Percentiles rank a stretch among this genome's conserved stretches.
phyloP scores from a whole-genome alignment of 2,329 filamentous ascomycete genomes.

The Colletotrichum magnum region DNA sequence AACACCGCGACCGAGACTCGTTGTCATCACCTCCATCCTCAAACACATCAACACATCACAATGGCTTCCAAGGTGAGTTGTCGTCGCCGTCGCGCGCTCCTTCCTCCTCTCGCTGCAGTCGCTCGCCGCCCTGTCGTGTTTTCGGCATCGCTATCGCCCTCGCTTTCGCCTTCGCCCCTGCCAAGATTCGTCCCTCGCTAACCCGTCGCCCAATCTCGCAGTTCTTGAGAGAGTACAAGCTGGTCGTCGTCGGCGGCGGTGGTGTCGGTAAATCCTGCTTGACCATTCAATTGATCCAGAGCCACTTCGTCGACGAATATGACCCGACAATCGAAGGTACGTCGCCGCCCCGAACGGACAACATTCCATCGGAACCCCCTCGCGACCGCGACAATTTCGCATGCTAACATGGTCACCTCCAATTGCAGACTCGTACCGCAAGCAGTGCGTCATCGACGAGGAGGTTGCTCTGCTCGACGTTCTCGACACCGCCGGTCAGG shows the following conservation, averaged over 20 bases:
- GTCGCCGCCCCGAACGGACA: constrained; percentile 45
- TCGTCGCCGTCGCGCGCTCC: constrained; percentile 6
- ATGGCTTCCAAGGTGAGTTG: constrained; percentile 58
- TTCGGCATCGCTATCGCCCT: constrained; percentile 5
- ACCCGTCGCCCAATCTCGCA: constrained; percentile 52
- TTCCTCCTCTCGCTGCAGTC: neutral
- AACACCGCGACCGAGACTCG: constrained; percentile 12
- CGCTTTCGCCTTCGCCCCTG: constrained; percentile 4
- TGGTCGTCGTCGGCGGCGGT: constrained; percentile 97
- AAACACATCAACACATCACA: constrained; percentile 43
- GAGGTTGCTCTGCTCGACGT: constrained; percentile 98
- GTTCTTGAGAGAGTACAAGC: constrained; percentile 93
- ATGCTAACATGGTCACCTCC: constrained; percentile 42
- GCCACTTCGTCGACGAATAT: constrained; percentile 99
- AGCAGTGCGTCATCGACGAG: constrained; percentile 99
- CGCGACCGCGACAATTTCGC: constrained; percentile 1
- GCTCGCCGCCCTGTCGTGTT: neutral
- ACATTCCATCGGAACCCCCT: too few relatives aligned
- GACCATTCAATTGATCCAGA: constrained; percentile 96
- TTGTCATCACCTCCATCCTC: constrained; percentile 17
- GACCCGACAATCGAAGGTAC: constrained; percentile 98
- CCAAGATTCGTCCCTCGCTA: constrained; percentile 42
- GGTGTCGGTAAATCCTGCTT: constrained; percentile 99
- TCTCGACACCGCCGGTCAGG: constrained; percentile 96
- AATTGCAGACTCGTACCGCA: constrained; percentile 92